A percentile compares a stretch with the other conserved stretches of the same genome.
Evolutionary conservation across 345 rosid species (phyloP).

Genomic region (Eucalyptus pumila): DNA sequence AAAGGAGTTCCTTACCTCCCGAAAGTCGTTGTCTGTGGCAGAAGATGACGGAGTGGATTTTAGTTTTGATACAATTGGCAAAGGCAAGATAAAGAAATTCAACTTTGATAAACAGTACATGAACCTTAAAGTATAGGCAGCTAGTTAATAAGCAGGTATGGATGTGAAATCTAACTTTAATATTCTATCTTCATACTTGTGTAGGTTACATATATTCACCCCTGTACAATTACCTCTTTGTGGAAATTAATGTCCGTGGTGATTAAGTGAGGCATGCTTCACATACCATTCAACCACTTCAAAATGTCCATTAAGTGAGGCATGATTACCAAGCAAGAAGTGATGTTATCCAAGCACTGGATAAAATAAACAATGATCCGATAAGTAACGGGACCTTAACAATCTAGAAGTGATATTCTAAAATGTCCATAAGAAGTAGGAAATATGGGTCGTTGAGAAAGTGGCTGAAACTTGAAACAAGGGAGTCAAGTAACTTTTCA

Average conservation of each 20-base stretch:
- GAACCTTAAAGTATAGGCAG: not conserved
- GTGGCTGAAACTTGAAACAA: not conserved
- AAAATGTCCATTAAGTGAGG: not conserved
- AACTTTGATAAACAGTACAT: slow-evolving; percentile 67
- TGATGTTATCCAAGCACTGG: not conserved
- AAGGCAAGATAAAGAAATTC: slow-evolving; percentile 46
- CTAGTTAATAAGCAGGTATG: not conserved
- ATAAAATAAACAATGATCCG: not conserved
- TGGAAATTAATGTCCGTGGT: not conserved
- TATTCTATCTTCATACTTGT: not conserved
- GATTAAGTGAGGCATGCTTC: not conserved
- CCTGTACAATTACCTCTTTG: not conserved
- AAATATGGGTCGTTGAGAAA: not conserved
- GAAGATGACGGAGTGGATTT: slow-evolving; percentile 60
- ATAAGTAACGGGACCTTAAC: too few relatives aligned
- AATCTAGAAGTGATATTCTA: not conserved
- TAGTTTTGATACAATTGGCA: slow-evolving; percentile 32
- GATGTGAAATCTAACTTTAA: not conserved
- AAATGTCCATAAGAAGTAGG: not conserved
- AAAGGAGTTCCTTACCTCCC: slow-evolving; percentile 48
- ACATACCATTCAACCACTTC: not conserved
- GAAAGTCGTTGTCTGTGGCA: slow-evolving; percentile 31
- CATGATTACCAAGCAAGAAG: not conserved
- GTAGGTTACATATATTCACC: not conserved
- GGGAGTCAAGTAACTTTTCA: too few relatives aligned